Evolutionary conservation across 495 filamentous ascomycete genomes (phyloP).

Genomic region (Penicillium nucicola): DNA sequence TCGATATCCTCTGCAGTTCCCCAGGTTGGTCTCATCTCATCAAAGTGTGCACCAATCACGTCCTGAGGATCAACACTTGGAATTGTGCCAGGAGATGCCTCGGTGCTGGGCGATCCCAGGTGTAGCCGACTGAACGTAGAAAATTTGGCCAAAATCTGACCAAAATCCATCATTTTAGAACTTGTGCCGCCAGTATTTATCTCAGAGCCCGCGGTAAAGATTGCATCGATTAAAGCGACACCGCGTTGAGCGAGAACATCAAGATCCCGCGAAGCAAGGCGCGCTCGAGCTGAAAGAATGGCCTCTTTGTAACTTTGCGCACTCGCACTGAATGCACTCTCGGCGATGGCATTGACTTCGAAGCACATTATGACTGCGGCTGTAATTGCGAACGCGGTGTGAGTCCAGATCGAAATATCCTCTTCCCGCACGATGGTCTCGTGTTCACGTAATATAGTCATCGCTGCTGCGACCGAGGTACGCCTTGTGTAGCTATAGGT

Average conservation of each 20-base stretch:
- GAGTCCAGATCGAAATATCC: conserved; percentile 31
- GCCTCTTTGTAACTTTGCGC: conserved; percentile 21
- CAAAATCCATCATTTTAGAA: conserved; percentile 19
- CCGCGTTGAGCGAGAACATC: conserved; percentile 30
- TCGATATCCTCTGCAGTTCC: conserved; percentile 24
- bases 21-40: conserved; percentile 23
- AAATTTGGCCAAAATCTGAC: conserved; percentile 24
- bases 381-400: conserved; percentile 31
- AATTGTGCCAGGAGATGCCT: conserved; percentile 16
- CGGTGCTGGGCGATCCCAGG: conserved; percentile 10
- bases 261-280: conserved; percentile 17
- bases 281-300: conserved; percentile 21
- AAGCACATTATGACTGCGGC: conserved; percentile 33
- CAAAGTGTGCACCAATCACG: conserved; percentile 12
- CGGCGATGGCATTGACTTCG: conserved; percentile 20
- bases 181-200: background rate
- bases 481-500: conserved; percentile 39
- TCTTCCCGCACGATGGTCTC: conserved; percentile 29
- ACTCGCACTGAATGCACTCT: conserved; percentile 9
- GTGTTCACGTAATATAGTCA: conserved; percentile 44
- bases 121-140: conserved; percentile 20
- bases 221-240: conserved; percentile 30
- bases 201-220: conserved; percentile 20
- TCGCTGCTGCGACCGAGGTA: conserved; percentile 43
- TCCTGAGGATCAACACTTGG: conserved; percentile 13